These are phyloP conservation scores for Cornus controversa DNA, from an alignment of 148 eudicot genomes.

Conservation along the genomic window DNA sequence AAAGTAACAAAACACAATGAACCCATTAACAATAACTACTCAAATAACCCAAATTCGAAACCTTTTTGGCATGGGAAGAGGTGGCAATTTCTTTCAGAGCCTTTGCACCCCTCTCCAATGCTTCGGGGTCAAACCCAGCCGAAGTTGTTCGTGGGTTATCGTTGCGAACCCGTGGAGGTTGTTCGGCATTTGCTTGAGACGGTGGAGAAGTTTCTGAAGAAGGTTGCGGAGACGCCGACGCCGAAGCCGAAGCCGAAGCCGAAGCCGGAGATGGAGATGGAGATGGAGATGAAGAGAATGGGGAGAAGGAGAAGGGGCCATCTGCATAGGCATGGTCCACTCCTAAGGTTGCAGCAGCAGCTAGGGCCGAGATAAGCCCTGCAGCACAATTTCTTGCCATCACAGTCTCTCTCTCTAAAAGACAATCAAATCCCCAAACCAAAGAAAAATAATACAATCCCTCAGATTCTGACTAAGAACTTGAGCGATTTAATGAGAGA, in stretches of 20 bases:
- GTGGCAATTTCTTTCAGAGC: slow-evolving; percentile 45
- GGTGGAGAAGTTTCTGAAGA: slow-evolving; percentile 14
- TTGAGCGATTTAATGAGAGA: neutral
- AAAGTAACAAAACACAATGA: neutral
- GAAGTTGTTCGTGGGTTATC: slow-evolving; percentile 76
- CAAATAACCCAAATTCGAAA: neutral
- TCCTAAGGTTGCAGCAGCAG: slow-evolving; percentile 47
- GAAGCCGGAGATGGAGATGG: too few species aligned
- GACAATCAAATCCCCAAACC: neutral
- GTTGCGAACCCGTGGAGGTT: slow-evolving; percentile 54
- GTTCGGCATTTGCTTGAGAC: slow-evolving; percentile 23
- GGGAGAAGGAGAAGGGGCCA: slow-evolving; percentile 46
- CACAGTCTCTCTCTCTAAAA: neutral
- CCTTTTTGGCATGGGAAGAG: slow-evolving; percentile 64
- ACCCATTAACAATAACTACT: too few species aligned
- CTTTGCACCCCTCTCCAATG: slow-evolving; percentile 73
- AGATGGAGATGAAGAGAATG: slow-evolving; percentile 35
- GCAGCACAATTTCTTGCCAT: slow-evolving; percentile 46
- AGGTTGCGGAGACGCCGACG: slow-evolving; percentile 19
- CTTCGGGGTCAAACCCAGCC: slow-evolving; percentile 91
- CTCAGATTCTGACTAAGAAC: neutral
- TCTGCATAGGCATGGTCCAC: slow-evolving; percentile 49
- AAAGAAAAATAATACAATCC: too few species aligned
- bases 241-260: too few species aligned
- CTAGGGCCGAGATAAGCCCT: slow-evolving; percentile 52